A percentile compares a stretch with the other conserved stretches of the same genome.
Evolutionary conservation across 768 basidiomycete genomes (phyloP).

Genomic region (Kwoniella pini): DNA sequence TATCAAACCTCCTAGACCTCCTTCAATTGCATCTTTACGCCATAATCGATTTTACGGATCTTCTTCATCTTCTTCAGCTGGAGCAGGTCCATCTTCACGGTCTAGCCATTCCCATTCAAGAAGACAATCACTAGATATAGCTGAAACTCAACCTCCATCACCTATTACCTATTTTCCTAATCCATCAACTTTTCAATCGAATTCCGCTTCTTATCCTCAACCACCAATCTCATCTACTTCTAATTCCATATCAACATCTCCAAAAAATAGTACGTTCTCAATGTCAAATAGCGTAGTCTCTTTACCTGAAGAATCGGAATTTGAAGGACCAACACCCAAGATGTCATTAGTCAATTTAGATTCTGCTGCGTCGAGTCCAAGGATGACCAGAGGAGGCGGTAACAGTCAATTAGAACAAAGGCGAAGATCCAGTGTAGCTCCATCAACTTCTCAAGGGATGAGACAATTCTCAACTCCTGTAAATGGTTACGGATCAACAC

Average conservation of each 20-base stretch:
- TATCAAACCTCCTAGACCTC: conserved; percentile 14
- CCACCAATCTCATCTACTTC: not conserved
- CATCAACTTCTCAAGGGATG: not conserved
- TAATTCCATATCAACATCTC: not conserved
- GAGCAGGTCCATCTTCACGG: not conserved
- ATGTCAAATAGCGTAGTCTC: conserved; percentile 6
- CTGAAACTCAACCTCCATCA: conserved; percentile 11
- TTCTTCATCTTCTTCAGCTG: not conserved
- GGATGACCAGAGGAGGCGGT: not conserved
- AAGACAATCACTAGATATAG: conserved; percentile 13
- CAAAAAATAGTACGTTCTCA: not conserved
- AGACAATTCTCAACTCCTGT: conserved; percentile 18
- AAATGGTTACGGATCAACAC: conserved; percentile 25
- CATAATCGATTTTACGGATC: conserved; percentile 2
- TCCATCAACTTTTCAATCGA: conserved; percentile 14
- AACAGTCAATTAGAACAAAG: conserved; percentile 5
- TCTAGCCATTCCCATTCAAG: conserved; percentile 10
- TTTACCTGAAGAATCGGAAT: not conserved
- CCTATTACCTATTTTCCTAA: conserved; percentile 26
- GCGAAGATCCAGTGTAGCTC: conserved; percentile 10
- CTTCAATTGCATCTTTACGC: conserved; percentile 13
- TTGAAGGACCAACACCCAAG: conserved; percentile 8
- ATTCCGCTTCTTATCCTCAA: too few species aligned
- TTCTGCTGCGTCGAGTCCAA: conserved; percentile 22
- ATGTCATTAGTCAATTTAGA: conserved; percentile 12